Evolutionary conservation across 1,284 basidiomycete genomes (phyloP).

Genomic region (Leccinum solheimii): DNA sequence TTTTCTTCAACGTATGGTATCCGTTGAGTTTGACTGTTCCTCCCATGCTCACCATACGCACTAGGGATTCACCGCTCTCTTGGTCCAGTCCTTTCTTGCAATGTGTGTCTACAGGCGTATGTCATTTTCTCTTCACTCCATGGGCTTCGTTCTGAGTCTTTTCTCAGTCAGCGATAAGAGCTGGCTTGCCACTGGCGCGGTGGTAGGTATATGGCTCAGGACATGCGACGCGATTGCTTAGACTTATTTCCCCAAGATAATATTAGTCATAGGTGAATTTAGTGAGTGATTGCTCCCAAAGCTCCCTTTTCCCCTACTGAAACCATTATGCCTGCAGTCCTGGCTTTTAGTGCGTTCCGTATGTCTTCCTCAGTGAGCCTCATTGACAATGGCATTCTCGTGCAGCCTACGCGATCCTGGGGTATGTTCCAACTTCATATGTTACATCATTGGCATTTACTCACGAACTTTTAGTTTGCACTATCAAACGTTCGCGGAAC

Average conservation of each 20-base stretch:
- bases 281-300: constrained; percentile 35
- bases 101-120: constrained; percentile 35
- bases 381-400: background rate
- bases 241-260: constrained; percentile 18
- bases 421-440: constrained; percentile 35
- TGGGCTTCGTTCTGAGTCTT: background rate
- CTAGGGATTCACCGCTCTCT: constrained; percentile 38
- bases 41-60: constrained; percentile 6
- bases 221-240: constrained; percentile 2
- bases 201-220: constrained; percentile 18
- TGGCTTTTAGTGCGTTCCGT: constrained; percentile 26
- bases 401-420: constrained; percentile 41
- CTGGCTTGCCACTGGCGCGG: constrained; percentile 23
- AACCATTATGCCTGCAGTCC: constrained; percentile 6
- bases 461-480: constrained; percentile 24
- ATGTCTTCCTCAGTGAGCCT: background rate
- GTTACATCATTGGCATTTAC: background rate
- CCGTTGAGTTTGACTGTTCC: background rate
- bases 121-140: constrained; percentile 3
- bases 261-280: constrained; percentile 52
- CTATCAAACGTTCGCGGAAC: constrained; percentile 42
- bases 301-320: constrained; percentile 7
- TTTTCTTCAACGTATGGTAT: constrained; percentile 38
- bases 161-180: constrained; percentile 34
- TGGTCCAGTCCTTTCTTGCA: constrained; percentile 41